phyloP scores from a whole-genome alignment of 148 eudicot species.

The Gaultheria prostrata region DNA sequence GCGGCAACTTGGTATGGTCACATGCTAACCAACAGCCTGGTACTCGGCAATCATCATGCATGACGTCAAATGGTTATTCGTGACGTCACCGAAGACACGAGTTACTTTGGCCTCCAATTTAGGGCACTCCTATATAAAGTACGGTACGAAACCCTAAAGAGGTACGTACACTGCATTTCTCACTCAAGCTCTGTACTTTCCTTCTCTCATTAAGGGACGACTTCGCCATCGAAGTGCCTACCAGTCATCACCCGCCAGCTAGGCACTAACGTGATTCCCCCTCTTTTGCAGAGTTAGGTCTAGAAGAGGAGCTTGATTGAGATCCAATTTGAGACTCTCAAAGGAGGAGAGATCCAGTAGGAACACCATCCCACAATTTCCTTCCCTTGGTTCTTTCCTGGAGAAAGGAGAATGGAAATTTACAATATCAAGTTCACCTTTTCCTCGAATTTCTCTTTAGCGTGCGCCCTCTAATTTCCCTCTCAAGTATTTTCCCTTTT shows the following conservation, averaged over 20 bases:
- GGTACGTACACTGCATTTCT: neutral
- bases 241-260: neutral
- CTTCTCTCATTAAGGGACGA: neutral
- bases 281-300: neutral
- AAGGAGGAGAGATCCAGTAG: neutral
- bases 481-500: neutral
- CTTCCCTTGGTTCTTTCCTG: neutral
- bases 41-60: neutral
- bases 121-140: neutral
- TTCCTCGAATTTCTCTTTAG: neutral
- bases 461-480: neutral
- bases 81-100: neutral
- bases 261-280: neutral
- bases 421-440: neutral
- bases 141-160: neutral
- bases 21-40: neutral
- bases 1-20: too few species aligned
- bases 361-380: neutral
- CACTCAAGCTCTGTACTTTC: neutral
- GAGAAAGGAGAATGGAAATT: neutral
- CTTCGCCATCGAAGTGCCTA: neutral
- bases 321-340: neutral
- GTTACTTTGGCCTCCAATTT: neutral
- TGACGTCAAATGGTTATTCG: neutral
- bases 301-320: neutral